Evolutionary conservation across 1,284 basidiomycete genomes (phyloP), one percentile per base, ranked within the genome.

Genomic region (Peniophora sp.): DNA sequence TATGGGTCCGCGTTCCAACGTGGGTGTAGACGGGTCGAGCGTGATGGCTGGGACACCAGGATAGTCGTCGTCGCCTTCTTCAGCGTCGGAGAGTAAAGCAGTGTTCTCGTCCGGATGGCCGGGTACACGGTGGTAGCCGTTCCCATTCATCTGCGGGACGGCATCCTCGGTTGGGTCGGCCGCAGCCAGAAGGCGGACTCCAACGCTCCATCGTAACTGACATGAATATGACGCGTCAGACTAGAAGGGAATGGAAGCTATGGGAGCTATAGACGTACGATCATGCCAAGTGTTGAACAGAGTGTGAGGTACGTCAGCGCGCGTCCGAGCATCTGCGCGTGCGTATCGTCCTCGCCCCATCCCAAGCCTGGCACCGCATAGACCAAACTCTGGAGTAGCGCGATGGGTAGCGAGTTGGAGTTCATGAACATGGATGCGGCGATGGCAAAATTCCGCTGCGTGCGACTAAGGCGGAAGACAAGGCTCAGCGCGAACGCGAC

Each of bases 201-300:
- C 92, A 61, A 85, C 92, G 52, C 88, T 91, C 87, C 92, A 95
- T 20, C 92, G 85, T n/a, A 95, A 68, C 88, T 91, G 48, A 12
- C 32, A 24, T 27, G 46, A 43, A 43, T 39, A n/a, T 41, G 49
- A 22, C 27, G 10, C n/a, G 47, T 38, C 32, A 53, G 39, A 20
- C 20, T 39, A 17, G 52, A n/a, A n/a, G n/a, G n/a, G 38, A 16
- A 23, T 48, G n/a, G 49, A 45, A 35, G 34, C 10, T 12, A 17
- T 25, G 38, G 38, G 16, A n/a, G n/a, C n/a, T 8, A 25, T 10
- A 27, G 43, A 76, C 83, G 56, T 61, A 89, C 86, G 59, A 95
- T 81, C 91, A 96, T 97, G 51, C 94, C 93, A 41, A 97, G 75
- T 0, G 94, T 97, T 53, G 89, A 93, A 65, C 94, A 95, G 17